These are phyloP conservation scores for Pichia eremophila DNA, from an alignment of 805 yeast species.

Conservation along the genomic window DNA sequence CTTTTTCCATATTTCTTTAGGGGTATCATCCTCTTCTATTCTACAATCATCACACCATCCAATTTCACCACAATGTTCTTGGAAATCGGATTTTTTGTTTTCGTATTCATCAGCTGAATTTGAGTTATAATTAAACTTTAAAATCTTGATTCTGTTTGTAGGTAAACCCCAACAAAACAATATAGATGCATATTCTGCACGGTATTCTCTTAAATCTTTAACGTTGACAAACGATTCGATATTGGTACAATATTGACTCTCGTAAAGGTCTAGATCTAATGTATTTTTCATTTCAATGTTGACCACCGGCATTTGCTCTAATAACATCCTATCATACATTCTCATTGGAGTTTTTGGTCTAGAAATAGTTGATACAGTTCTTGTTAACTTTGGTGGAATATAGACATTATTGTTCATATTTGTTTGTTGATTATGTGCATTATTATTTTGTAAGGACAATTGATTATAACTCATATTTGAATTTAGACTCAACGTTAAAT, in stretches of 20 bases:
- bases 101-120: neutral
- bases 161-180: constrained; percentile 79
- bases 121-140: constrained; percentile 49
- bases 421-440: neutral
- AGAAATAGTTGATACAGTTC: neutral
- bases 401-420: neutral
- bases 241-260: constrained; percentile 31
- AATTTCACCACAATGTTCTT: constrained; percentile 20
- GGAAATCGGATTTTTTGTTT: constrained; percentile 3
- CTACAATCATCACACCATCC: constrained; percentile 19
- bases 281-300: constrained; percentile 39
- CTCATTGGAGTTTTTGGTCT: neutral
- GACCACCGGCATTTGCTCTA: constrained; percentile 22
- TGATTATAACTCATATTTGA: neutral
- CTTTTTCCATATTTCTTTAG: constrained; percentile 9
- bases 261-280: constrained; percentile 34
- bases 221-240: constrained; percentile 33
- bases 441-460: neutral
- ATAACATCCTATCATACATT: neutral
- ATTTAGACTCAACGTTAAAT: neutral
- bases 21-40: neutral
- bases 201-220: constrained; percentile 31
- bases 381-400: neutral
- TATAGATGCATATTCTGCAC: constrained; percentile 70
- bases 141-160: constrained; percentile 65